Base-by-base conservation (phyloP, 805 yeast species). In the baker's yeast (Saccharomyces cerevisiae) region DNA sequence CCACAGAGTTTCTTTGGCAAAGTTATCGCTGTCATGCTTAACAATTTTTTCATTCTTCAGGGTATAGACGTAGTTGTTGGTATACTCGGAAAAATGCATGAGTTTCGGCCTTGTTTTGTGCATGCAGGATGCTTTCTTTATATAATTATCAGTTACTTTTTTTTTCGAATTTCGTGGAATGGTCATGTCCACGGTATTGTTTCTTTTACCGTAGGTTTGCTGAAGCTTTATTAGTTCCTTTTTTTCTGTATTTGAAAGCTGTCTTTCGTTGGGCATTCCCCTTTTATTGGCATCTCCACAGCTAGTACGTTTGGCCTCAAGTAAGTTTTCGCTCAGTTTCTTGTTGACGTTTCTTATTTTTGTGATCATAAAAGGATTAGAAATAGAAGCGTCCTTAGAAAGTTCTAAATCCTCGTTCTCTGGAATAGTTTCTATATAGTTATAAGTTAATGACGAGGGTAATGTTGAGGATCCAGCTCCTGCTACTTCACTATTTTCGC, bases 341-440 rank as follows among this genome's bases (percentile, higher is more conserved):
- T 13, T 17, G 36, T 30, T n/a, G 41, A 9, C 30, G 13, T 24
- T 36, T 24, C 52, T 43, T 36, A 56, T 48, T 47, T 61, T 62
- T 3, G 65, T 41, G 5, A 55, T 52, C 41, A 57, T 57, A 47
- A 59, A 64, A 9, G 66, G 67, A 32, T 64, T 63, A 5, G 68
- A 64, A 27, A 62, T 32, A 4, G 62, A 54, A 5, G 48, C 41
- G 52, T 59, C 57, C 21, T 53, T 57, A 2, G 64, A 53, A 17
- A 62, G 48, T 17, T 56, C 58, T 21, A 63, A 27, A 49, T 63
- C 68, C 31, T 63, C 68, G 30, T 61, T 47, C 2, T n/a, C 29
- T 29, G 14, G 14, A 3, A 47, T 29, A 3, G 41, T 10, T 6
- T 55, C 53, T 28, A 50, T 47, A 28, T 50, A 55, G 47, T 53